These are phyloP conservation scores for Plantago coronopus DNA, from an alignment of 305 asterid species.

Conservation along the genomic window DNA sequence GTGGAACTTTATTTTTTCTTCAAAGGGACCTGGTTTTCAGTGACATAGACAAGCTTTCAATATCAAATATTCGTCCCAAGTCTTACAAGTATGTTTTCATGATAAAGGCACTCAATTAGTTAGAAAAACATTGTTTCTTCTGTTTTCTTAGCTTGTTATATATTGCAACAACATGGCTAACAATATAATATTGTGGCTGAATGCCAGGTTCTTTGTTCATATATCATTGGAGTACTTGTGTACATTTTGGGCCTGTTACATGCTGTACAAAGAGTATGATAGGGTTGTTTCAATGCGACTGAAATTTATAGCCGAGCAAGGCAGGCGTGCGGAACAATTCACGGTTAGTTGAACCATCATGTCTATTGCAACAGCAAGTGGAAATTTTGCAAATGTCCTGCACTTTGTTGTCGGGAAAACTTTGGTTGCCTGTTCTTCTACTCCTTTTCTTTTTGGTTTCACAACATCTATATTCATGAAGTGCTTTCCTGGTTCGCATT, in stretches of 20 bases:
- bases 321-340: constrained; percentile 80
- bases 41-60: constrained; percentile 89
- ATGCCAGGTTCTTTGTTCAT: constrained; percentile 88
- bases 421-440: background rate
- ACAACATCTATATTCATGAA: background rate
- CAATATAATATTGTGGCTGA: constrained; percentile 26
- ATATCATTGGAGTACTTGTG: constrained; percentile 80
- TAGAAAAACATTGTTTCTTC: background rate
- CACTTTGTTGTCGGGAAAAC: background rate
- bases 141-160: constrained; percentile 6
- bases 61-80: constrained; percentile 77
- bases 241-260: constrained; percentile 80
- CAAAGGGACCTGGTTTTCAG: constrained; percentile 75
- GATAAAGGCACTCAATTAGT: constrained; percentile 3
- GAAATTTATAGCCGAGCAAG: constrained; percentile 72
- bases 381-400: background rate
- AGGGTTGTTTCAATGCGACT: constrained; percentile 76
- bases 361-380: background rate
- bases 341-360: constrained; percentile 50
- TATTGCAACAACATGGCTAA: constrained; percentile 14
- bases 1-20: constrained; percentile 63
- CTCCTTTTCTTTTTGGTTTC: background rate
- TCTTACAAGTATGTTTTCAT: constrained; percentile 63
- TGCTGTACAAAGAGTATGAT: constrained; percentile 90
- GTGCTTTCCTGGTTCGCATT: background rate